A percentile compares a stretch with the other conserved stretches of the same genome.
Conservation (phyloP, 2,329 filamentous ascomycete genomes). For the Colletotrichum australisinense region DNA sequence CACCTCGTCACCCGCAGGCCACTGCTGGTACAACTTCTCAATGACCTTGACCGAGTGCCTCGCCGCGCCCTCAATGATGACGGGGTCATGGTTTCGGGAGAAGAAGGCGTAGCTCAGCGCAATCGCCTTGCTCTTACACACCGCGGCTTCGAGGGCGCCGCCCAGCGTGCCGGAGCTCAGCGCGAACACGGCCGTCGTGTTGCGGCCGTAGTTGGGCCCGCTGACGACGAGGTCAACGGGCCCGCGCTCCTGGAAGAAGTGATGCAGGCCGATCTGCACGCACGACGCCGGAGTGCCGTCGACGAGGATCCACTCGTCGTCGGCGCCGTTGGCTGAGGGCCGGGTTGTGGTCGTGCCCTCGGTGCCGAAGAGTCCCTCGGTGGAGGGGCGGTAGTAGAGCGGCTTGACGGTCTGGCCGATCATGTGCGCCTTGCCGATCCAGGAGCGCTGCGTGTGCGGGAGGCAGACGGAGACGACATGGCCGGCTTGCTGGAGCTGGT, state of each 20-base stretch:
- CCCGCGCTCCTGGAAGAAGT: constrained; percentile 79
- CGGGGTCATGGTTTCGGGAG: constrained; percentile 83
- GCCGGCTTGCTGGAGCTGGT: constrained; percentile 77
- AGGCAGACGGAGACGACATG: constrained; percentile 93
- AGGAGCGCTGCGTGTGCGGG: constrained; percentile 91
- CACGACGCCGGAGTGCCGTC: constrained; percentile 86
- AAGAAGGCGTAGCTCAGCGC: constrained; percentile 94
- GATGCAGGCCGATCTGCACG: constrained; percentile 84
- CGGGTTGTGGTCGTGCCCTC: constrained; percentile 74
- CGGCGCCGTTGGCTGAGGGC: constrained; percentile 60
- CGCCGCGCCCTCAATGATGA: constrained; percentile 82
- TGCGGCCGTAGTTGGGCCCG: constrained; percentile 86
- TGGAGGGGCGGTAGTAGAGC: constrained; percentile 79
- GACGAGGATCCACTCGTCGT: constrained; percentile 84
- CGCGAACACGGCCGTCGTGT: constrained; percentile 83
- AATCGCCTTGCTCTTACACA: constrained; percentile 77
- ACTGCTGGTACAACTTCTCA: constrained; percentile 81
- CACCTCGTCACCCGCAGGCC: constrained; percentile 72
- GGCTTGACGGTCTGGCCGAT: constrained; percentile 90
- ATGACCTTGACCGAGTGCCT: constrained; percentile 80
- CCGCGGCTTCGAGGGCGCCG: constrained; percentile 80
- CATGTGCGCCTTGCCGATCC: constrained; percentile 98
- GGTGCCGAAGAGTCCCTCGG: constrained; percentile 50
- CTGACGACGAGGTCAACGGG: constrained; percentile 82
- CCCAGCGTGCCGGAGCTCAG: constrained; percentile 83